Evolutionary conservation across 108 stramenopile genomes (phyloP), one percentile per base, ranked within the genome.

Genomic region (Schizochytrium sp.): DNA sequence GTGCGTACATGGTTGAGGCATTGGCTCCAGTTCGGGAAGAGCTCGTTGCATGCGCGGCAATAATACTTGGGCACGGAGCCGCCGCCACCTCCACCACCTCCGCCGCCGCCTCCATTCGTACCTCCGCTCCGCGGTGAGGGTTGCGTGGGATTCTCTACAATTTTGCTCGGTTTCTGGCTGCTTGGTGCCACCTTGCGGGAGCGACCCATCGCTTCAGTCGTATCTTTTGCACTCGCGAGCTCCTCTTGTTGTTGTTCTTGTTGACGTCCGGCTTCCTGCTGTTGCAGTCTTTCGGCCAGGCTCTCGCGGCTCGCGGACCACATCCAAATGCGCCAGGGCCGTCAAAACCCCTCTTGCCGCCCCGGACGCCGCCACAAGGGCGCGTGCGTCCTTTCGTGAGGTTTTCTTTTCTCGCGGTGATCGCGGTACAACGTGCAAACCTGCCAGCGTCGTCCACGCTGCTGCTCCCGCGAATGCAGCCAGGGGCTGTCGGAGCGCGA

Each of bases 1-100:
- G 45, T 83, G 12, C 76, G 76, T 16, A 83, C 76, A 45, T 83
- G 76, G 48, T 47, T 53, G 6, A 83, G 76, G 76, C 76, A 83
- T 83, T 83, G 76, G 76, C 76, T 83, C 76, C 76, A 83, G 76
- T 83, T 83, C 10, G 76, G 76, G 51, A 83, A 83, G 28, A 53
- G 76, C 51, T 83, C 76, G 51, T 83, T 83, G 28, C 76, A 83
- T 6, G 76, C 76, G 19, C 76, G 19, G 76, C 76, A 83, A 16
- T 47, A 53, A 5, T 83, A 83, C 51, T 83, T 83, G 45, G 76
- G 18, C 6, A 28, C 76, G 23, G 18, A 8, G n/a, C 76, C 76
- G 45, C 76, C 76, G 1, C 48, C 76, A 34, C 34, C 12, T 14
- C 63, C 41, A 1, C 34, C 63, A 28, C 25, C 63, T 8, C 41